phyloP scores from a whole-genome alignment of 2,329 filamentous ascomycete genomes.

The Monosporascus sp. region DNA sequence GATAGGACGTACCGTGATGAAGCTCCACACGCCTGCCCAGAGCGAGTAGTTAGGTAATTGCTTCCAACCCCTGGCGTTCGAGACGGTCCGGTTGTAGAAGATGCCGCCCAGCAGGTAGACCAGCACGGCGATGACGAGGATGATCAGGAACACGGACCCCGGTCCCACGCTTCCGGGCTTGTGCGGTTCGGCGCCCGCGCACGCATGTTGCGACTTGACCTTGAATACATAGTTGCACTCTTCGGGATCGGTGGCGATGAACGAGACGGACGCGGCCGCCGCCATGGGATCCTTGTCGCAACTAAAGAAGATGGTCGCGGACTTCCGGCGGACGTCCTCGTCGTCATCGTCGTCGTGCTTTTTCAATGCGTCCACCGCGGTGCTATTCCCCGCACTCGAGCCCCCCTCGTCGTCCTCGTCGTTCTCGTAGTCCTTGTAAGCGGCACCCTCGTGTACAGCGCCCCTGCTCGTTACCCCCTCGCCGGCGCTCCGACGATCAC shows the following conservation, averaged over 20 bases:
- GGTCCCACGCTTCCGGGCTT: conserved; percentile 68
- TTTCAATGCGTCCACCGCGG: conserved; percentile 15
- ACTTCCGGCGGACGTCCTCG: conserved; percentile 55
- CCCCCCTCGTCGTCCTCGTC: conserved; percentile 25
- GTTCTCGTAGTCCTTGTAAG: conserved; percentile 24
- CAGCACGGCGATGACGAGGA: conserved; percentile 67
- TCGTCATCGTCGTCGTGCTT: conserved; percentile 23
- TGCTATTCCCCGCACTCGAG: conserved; percentile 9
- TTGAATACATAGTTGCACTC: conserved; percentile 97
- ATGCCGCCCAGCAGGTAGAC: conserved; percentile 91
- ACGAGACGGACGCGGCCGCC: conserved; percentile 67
- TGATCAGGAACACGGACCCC: conserved; percentile 80
- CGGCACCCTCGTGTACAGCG: conserved; percentile 31
- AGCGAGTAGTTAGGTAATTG: conserved; percentile 92
- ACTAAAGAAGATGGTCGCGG: conserved; percentile 84
- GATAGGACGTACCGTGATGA: conserved; percentile 64
- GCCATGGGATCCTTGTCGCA: conserved; percentile 78
- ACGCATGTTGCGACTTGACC: conserved; percentile 78
- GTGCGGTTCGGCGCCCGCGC: conserved; percentile 60
- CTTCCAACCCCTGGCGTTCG: conserved; percentile 90
- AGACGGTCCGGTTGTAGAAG: conserved; percentile 91
- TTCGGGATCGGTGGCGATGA: conserved; percentile 77
- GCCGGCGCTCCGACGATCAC: conserved; percentile 12
- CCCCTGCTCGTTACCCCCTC: conserved; percentile 7
- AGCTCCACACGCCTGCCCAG: conserved; percentile 83